Evolutionary conservation across 495 filamentous ascomycete genomes (phyloP), one percentile per base, ranked within the genome.

Genomic region (Penicillium coprophilum): DNA sequence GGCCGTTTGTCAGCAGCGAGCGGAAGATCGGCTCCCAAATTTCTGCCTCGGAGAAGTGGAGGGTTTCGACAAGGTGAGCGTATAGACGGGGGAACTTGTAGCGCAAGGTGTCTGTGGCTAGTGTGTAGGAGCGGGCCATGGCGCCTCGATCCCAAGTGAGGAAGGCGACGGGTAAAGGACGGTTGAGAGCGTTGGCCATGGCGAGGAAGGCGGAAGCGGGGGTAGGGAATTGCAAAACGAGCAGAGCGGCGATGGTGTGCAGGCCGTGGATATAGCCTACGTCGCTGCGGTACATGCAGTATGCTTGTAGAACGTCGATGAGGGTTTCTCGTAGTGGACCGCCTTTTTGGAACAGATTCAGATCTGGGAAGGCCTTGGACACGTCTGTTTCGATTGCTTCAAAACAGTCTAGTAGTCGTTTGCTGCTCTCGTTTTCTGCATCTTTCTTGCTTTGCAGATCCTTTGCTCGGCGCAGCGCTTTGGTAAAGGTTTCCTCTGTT

Each of bases 201-300:
- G 85, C 78, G 56, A 90, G 77, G 70, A 98, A 98, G n/a, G 90
- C 80, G 15, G 85, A 79, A 11, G 83, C 69, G 0, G 89, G 78
- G 0, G 84, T 83, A 0, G 87, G 81, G 48, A 96, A 86, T 67
- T 94, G 90, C 24, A 96, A 82, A 31, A 95, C 84, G 15, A 96
- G 79, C n/a, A 96, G 79, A 4, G 87, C 93, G 3, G 92, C 91
- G 58, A 96, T 88, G 10, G 86, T 87, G 70, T 96, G 92, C 59
- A 90, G 90, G 54, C 93, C 92, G 53, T 85, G 82, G 50, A 92
- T 82, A 60, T 96, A 96, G 58, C 93, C 93, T 57, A 97, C 90
- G 69, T 98, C 94, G 58, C 85, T 87, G 56, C 94, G 84, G 72
- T 98, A 97, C 89, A 95, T 91, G 40, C 85, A 83, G 68, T 97